Percentiles rank a stretch among this genome's conserved stretches.
phyloP scores from a whole-genome alignment of 2,329 filamentous ascomycete genomes.

The Drechslerella stenobrocha region DNA sequence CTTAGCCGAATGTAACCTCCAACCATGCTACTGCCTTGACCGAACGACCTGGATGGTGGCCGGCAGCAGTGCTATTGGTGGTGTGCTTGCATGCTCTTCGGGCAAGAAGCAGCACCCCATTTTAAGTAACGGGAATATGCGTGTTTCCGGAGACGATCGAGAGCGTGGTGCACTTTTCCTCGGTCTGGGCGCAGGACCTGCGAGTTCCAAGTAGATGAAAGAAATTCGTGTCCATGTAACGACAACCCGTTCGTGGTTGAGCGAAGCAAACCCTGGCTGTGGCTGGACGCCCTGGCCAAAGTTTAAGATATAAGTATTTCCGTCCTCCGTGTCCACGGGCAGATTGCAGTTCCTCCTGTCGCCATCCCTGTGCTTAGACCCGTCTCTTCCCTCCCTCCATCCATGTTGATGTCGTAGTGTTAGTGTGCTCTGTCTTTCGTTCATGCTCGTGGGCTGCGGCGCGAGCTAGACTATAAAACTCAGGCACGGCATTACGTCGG shows the following conservation, averaged over 20 bases:
- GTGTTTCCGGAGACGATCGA: slow-evolving; percentile 1
- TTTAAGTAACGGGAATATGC: slow-evolving; percentile 45
- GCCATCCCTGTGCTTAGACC: slow-evolving; percentile 2
- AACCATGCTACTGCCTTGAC: slow-evolving; percentile 27
- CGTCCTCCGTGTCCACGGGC: background rate
- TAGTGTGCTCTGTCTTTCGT: background rate
- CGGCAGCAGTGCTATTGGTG: slow-evolving; percentile 30
- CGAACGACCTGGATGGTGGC: slow-evolving; percentile 26
- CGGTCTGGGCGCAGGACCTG: background rate
- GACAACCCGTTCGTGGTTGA: background rate
- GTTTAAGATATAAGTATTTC: background rate
- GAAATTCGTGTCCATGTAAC: slow-evolving; percentile 5
- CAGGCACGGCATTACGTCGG: slow-evolving; percentile 1
- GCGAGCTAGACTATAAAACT: slow-evolving; percentile 5
- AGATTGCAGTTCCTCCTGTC: background rate
- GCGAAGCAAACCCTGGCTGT: slow-evolving; percentile 2
- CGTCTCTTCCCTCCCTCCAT: background rate
- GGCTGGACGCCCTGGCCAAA: background rate
- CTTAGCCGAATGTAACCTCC: slow-evolving; percentile 47
- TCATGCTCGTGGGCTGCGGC: slow-evolving; percentile 1
- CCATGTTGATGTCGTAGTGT: background rate
- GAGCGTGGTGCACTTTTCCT: background rate
- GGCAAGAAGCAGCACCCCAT: slow-evolving; percentile 30
- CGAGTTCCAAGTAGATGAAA: background rate
- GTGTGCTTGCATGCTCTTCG: slow-evolving; percentile 33